phyloP scores from a whole-genome alignment of 345 rosid genomes.

The Draba incana region DNA sequence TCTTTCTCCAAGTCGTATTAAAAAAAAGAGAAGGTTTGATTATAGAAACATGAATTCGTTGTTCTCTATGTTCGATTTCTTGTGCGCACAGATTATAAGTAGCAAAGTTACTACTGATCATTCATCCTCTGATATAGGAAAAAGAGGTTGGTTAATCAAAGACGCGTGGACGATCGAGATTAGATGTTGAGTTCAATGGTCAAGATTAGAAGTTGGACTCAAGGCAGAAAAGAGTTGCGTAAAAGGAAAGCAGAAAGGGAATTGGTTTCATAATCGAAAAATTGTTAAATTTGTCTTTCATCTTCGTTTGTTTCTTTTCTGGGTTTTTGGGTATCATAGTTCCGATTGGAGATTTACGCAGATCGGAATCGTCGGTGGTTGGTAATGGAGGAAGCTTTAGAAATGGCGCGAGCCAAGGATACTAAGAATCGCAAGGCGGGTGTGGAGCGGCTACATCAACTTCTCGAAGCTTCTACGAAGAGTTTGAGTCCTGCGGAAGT shows the following conservation, averaged over 20 bases:
- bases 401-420: slow-evolving; percentile 97
- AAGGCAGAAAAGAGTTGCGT: no score
- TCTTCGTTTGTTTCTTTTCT: no score
- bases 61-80: slow-evolving; percentile 6
- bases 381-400: slow-evolving; percentile 93
- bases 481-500: slow-evolving; percentile 75
- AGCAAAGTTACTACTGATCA: neutral
- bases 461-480: slow-evolving; percentile 82
- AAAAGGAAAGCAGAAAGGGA: no score
- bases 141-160: no score
- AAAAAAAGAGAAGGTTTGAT: neutral
- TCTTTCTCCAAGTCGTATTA: no score
- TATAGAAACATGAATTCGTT: slow-evolving; percentile 30
- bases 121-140: slow-evolving; percentile 11
- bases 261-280: no score
- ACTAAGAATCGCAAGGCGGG: slow-evolving; percentile 99
- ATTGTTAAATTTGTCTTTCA: no score
- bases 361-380: slow-evolving; percentile 48
- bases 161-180: no score
- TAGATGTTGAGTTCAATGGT: no score
- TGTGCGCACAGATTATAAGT: slow-evolving; percentile 12
- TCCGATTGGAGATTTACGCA: slow-evolving; percentile 15
- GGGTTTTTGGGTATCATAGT: no score
- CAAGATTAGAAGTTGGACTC: no score
- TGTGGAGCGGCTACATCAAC: slow-evolving; percentile 91